Base-by-base conservation (phyloP, 352 stramenopile genomes). In the Phytophthora constricta region DNA sequence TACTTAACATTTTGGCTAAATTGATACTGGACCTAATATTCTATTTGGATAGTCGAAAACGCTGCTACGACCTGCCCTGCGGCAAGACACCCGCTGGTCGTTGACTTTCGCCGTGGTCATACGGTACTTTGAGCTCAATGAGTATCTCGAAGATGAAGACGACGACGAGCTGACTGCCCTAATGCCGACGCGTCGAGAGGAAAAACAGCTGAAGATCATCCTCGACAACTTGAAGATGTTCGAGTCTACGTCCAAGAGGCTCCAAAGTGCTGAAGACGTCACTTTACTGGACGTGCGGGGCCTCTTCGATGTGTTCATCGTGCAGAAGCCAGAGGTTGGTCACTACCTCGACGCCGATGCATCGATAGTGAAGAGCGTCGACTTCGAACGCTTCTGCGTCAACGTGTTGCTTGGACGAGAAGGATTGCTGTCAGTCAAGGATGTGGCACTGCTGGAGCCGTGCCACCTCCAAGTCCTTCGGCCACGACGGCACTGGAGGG, bases 21-120 rank as follows among this genome's bases (percentile, higher is more conserved):
- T n/a, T n/a, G n/a, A n/a, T n/a, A n/a, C n/a, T n/a, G n/a, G n/a
- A 47, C 22, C 41, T 50, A 50, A 50, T 50, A 19, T 33, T 3
- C n/a, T 50, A 28, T 33, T 50, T 27, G 1, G n/a, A 9, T 50
- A 50, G 43, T 50, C 43, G 43, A 33, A 50, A 50, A 50, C 43
- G 5, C 43, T 50, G 3, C 17, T 50, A 2, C 43, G 22, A 27
- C 43, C 43, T 50, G 43, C 28, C 43, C 4, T 28, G 2, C 9
- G 5, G 5, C 43, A 50, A 16, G 43, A 50, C 43, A 50, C 43
- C 28, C 43, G 43, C 17, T 50, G 43, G 43, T 50, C 43, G 1
- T 50, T 19, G 7, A 50, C 43, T 2, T 50, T 50, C 20, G n/a
- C 43, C 23, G 28, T 50, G 43, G 43, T 50, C 5, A 50, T 28